phyloP scores from a whole-genome alignment of 768 basidiomycete genomes.

The Naganishia kalamii region DNA sequence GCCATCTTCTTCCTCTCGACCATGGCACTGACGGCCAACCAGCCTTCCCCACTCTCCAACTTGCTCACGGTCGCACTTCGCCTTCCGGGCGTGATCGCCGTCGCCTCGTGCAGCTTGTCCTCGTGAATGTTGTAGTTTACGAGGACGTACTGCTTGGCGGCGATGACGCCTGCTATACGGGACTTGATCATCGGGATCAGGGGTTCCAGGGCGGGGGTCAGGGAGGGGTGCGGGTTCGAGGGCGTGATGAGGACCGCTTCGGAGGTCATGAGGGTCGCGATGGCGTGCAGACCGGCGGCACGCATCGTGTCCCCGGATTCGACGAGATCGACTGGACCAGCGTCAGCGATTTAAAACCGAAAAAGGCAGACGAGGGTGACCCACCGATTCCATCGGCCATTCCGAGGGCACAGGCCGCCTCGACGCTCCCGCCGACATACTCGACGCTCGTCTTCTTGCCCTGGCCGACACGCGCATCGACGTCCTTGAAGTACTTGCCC shows the following conservation, averaged over 20 bases:
- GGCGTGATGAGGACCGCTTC: slow-evolving; percentile 91
- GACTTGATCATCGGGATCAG: slow-evolving; percentile 73
- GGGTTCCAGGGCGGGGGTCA: slow-evolving; percentile 55
- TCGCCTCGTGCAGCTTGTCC: slow-evolving; percentile 58
- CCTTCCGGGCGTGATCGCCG: slow-evolving; percentile 75
- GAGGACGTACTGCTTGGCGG: slow-evolving; percentile 69
- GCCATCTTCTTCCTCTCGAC: slow-evolving; percentile 76
- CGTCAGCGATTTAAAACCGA: not conserved
- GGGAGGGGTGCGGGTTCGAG: slow-evolving; percentile 38
- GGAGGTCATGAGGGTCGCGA: slow-evolving; percentile 75
- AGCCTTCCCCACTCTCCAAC: slow-evolving; percentile 65
- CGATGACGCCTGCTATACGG: slow-evolving; percentile 86
- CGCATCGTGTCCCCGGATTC: slow-evolving; percentile 99
- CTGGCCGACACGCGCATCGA: slow-evolving; percentile 58
- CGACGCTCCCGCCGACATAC: slow-evolving; percentile 95
- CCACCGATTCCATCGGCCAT: slow-evolving; percentile 92
- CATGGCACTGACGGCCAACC: slow-evolving; percentile 91
- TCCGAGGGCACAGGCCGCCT: slow-evolving; percentile 93
- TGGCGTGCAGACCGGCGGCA: slow-evolving; percentile 88
- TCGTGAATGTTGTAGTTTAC: slow-evolving; percentile 89
- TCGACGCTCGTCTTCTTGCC: slow-evolving; percentile 68
- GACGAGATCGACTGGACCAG: slow-evolving; percentile 40
- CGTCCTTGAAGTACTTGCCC: slow-evolving; percentile 61
- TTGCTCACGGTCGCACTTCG: slow-evolving; percentile 75
- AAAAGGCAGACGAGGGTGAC: slow-evolving; percentile 36